A percentile compares a stretch with the other conserved stretches of the same genome.
Evolutionary conservation across 768 basidiomycete genomes (phyloP).

Genomic region (Pleurotus eryngii): DNA sequence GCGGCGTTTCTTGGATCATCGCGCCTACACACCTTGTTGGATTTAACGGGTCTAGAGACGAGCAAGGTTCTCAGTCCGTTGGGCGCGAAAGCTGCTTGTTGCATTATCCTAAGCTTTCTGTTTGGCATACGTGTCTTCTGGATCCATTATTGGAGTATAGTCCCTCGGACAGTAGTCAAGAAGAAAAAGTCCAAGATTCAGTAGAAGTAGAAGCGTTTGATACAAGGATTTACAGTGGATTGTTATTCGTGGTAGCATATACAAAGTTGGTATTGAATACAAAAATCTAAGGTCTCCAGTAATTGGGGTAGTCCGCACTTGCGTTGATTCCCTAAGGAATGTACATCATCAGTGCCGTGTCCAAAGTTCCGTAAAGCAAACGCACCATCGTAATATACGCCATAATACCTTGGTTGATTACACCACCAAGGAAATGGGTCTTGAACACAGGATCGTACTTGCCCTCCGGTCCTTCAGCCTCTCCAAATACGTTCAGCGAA

Average conservation of each 20-base stretch:
- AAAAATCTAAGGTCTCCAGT: background rate
- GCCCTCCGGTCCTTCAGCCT: constrained; percentile 44
- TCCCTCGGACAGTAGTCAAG: background rate
- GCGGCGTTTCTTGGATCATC: background rate
- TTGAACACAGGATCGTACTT: constrained; percentile 53
- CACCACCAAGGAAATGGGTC: constrained; percentile 46
- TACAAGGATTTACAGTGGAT: too few species aligned
- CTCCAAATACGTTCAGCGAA: constrained; percentile 51
- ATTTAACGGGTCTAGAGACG: background rate
- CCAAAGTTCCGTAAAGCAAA: background rate
- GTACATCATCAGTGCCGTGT: background rate
- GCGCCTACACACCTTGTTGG: background rate
- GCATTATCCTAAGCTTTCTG: constrained; percentile 7
- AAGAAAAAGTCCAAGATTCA: constrained; percentile 2
- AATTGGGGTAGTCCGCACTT: constrained; percentile 9
- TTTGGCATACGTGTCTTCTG: constrained; percentile 8
- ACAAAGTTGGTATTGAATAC: too few species aligned
- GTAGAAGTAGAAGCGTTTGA: background rate
- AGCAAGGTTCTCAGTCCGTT: background rate
- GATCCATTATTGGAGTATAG: constrained; percentile 4
- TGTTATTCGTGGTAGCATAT: too few species aligned
- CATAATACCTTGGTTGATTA: constrained; percentile 46
- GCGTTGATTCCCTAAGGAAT: constrained; percentile 10
- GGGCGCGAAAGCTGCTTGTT: constrained; percentile 8
- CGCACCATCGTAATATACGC: constrained; percentile 57